Percentiles rank a stretch among this genome's conserved stretches.
Evolutionary conservation across 2,329 filamentous ascomycete genomes (phyloP).

Genomic region (Exophiala sideris): DNA sequence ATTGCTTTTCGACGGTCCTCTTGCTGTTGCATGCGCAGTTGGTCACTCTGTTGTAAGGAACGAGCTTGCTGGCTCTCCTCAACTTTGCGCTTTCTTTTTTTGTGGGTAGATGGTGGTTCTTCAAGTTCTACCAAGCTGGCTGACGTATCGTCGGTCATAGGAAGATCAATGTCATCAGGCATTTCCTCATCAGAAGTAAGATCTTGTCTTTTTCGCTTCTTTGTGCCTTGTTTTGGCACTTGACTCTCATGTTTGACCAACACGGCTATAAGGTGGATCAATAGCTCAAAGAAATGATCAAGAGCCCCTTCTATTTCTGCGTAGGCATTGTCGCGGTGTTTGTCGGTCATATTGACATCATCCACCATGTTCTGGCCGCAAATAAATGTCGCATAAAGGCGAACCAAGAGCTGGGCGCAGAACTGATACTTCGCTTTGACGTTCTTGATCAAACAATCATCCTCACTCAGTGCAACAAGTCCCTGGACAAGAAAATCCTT

Average conservation of each 20-base stretch:
- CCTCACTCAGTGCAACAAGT: neutral
- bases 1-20: conserved; percentile 46
- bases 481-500: conserved; percentile 8
- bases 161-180: conserved; percentile 10
- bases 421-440: neutral
- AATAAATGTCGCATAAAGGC: conserved; percentile 16
- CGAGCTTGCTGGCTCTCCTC: conserved; percentile 51
- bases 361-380: conserved; percentile 10
- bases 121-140: conserved; percentile 8
- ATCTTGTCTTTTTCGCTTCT: conserved; percentile 17
- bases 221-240: conserved; percentile 1
- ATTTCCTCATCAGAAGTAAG: conserved; percentile 1
- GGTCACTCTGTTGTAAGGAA: conserved; percentile 55
- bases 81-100: conserved; percentile 46
- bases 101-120: conserved; percentile 37
- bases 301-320: conserved; percentile 8
- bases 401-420: conserved; percentile 1
- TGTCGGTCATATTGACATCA: neutral
- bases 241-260: conserved; percentile 1
- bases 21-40: conserved; percentile 53
- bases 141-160: conserved; percentile 8
- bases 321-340: conserved; percentile 10
- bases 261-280: neutral
- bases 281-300: conserved; percentile 4
- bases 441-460: conserved; percentile 1